Conservation (phyloP, 306 rosid genomes). For the Glycine latifolia region DNA sequence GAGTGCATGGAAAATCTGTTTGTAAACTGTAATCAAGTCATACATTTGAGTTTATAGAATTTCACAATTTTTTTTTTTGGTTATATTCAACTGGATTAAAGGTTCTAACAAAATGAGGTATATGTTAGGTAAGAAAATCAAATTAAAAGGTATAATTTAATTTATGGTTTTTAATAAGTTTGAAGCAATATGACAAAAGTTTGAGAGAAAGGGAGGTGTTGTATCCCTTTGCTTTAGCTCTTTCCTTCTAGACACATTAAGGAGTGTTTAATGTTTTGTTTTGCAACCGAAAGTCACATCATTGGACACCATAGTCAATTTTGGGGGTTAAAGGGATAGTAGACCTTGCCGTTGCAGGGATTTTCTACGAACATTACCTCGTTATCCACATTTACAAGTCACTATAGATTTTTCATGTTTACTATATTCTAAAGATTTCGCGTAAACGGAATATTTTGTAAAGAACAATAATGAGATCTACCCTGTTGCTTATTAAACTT, state of each 20-base stretch:
- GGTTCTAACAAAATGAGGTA: too few relatives aligned
- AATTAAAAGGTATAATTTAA: too few relatives aligned
- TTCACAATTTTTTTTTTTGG: too few relatives aligned
- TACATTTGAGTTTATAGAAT: too few relatives aligned
- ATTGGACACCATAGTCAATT: conserved; percentile 50
- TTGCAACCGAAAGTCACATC: conserved; percentile 40
- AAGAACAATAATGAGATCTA: conserved; percentile 31
- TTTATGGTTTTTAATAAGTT: too few relatives aligned
- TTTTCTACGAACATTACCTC: conserved; percentile 59
- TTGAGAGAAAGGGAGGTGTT: too few relatives aligned
- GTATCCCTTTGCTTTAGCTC: too few relatives aligned
- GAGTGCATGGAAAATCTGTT: background rate
- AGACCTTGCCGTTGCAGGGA: conserved; percentile 23
- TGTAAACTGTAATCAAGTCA: background rate
- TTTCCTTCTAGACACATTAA: conserved; percentile 40
- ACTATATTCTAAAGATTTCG: conserved; percentile 38
- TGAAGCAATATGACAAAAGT: too few relatives aligned
- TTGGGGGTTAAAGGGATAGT: conserved; percentile 55
- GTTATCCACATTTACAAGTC: conserved; percentile 55
- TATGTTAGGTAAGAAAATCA: too few relatives aligned
- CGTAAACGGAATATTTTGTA: conserved; percentile 43
- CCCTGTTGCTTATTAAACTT: conserved; percentile 36
- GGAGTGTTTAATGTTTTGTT: background rate
- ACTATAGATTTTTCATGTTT: conserved; percentile 11
- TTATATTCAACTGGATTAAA: too few relatives aligned